Base-by-base conservation (phyloP, 192 early-diverging fungal species). In the Entomortierella lignicola region DNA sequence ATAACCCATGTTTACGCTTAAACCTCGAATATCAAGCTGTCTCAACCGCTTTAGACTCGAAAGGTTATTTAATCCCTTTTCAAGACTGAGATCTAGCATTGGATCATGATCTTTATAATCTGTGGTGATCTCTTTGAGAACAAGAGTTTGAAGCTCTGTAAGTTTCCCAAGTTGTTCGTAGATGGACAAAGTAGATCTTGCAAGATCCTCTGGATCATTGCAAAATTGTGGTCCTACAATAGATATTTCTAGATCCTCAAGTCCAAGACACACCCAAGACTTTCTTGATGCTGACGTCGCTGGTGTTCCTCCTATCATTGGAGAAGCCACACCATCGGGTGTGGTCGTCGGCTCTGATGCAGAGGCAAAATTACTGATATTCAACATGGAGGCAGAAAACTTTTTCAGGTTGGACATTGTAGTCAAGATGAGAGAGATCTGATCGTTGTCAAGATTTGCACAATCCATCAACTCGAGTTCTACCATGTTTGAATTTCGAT, bases 391-490 rank as follows among this genome's bases (percentile, higher is more conserved):
- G 17, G 64, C 41, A 21, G 37, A 42, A 27, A 66, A 66, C 8
- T 26, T 42, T 29, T 27, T 42, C 52, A 66, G 54, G 20, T 55
- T 43, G 0, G 64, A 41, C 54, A 66, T 32, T 6, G 26, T 18
- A 15, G 54, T 47, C 64, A 66, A 20, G 17, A 66, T n/a, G 0
- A 17, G 12, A n/a, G 29, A 25, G 42, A 57, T 20, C 41, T 41
- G 41, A 23, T 15, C 41, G 23, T 41, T 52, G 27, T 20, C 18
- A 4, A 66, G 15, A 11, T 56, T 25, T 0, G 15, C 26, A 29
- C 64, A 66, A 31, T 66, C 64, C 37, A 31, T n/a, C 7, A 66
- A 18, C 17, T 66, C 64, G 6, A 66, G 54, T 54, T 47, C n/a
- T 6, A 29, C 25, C 27, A 66, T 43, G 2, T 66, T 30, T 17